Evolutionary conservation across 345 rosid species (phyloP).

Genomic region (Sisymbrium altissimum): DNA sequence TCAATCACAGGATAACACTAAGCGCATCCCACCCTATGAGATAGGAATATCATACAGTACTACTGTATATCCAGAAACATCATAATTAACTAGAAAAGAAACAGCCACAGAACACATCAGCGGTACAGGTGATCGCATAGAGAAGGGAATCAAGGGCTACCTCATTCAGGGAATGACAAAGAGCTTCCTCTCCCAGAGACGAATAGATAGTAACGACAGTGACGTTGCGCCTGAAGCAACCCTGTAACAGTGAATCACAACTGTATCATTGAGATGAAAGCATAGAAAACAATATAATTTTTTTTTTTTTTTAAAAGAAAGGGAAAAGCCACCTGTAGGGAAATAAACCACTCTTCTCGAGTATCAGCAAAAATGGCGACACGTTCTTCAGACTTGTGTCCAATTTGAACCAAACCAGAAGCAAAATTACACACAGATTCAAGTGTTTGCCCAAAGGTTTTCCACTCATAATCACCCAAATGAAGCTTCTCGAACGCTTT

Average conservation of each 20-base stretch:
- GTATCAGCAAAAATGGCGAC: slow-evolving; percentile 97
- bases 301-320: not conserved
- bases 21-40: not conserved
- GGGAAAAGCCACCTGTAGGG: slow-evolving; percentile 66
- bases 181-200: slow-evolving; percentile 92
- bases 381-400: slow-evolving; percentile 68
- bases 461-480: slow-evolving; percentile 92
- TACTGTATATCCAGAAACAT: not conserved
- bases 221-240: slow-evolving; percentile 84
- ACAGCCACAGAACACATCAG: not conserved
- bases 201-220: slow-evolving; percentile 94
- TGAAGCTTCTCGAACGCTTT: slow-evolving; percentile 87
- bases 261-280: not conserved
- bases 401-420: slow-evolving; percentile 77
- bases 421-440: slow-evolving; percentile 66
- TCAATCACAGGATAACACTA: not conserved
- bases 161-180: slow-evolving; percentile 95
- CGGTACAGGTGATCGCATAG: not conserved
- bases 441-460: slow-evolving; percentile 59
- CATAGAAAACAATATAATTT: not conserved
- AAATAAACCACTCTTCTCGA: slow-evolving; percentile 91
- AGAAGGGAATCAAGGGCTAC: slow-evolving; percentile 37
- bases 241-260: slow-evolving; percentile 42
- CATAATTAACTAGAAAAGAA: not conserved
- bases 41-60: not conserved